Conservation (phyloP, 768 basidiomycete genomes). For the Hortiboletus campestris region DNA sequence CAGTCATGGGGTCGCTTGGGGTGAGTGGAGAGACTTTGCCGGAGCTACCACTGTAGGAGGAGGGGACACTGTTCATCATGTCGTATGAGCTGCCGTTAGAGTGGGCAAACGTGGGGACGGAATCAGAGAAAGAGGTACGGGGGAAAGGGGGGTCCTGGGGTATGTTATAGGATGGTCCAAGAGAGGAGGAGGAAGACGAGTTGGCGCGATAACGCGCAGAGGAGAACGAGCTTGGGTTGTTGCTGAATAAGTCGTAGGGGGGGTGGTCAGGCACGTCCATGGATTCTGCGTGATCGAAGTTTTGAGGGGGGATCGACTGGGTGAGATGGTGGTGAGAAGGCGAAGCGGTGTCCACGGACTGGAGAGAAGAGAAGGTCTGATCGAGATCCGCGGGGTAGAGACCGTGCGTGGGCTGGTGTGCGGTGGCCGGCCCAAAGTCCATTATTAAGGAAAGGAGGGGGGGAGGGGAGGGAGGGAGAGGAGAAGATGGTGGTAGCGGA, state of each 20-base stretch:
- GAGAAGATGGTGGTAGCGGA: conserved; percentile 28
- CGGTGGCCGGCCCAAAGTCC: conserved; percentile 46
- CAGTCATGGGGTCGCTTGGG: conserved; percentile 60
- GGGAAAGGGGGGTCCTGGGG: conserved; percentile 58
- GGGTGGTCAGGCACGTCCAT: conserved; percentile 58
- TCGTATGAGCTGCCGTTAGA: conserved; percentile 59
- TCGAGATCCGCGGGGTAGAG: conserved; percentile 61
- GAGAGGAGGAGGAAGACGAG: conserved; percentile 70
- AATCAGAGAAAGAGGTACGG: conserved; percentile 57
- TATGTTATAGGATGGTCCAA: conserved; percentile 54
- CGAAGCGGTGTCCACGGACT: conserved; percentile 38
- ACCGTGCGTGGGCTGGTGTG: conserved; percentile 36
- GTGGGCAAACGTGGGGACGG: conserved; percentile 54
- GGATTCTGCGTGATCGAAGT: conserved; percentile 51
- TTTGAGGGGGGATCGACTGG: conserved; percentile 37
- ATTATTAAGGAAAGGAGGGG: conserved; percentile 40
- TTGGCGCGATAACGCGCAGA: conserved; percentile 68
- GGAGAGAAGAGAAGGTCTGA: conserved; percentile 48
- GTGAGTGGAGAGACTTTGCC: conserved; percentile 78
- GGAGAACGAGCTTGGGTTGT: conserved; percentile 44
- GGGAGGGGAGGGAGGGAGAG: conserved; percentile 32
- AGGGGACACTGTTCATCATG: conserved; percentile 59
- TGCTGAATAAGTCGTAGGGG: conserved; percentile 64
- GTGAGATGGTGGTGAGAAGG: conserved; percentile 37
- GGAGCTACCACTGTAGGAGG: conserved; percentile 55